A percentile compares a stretch with the other conserved stretches of the same genome.
These are phyloP conservation scores for Sambucus nigra DNA, from an alignment of 129 eudicot species.

Conservation along the genomic window DNA sequence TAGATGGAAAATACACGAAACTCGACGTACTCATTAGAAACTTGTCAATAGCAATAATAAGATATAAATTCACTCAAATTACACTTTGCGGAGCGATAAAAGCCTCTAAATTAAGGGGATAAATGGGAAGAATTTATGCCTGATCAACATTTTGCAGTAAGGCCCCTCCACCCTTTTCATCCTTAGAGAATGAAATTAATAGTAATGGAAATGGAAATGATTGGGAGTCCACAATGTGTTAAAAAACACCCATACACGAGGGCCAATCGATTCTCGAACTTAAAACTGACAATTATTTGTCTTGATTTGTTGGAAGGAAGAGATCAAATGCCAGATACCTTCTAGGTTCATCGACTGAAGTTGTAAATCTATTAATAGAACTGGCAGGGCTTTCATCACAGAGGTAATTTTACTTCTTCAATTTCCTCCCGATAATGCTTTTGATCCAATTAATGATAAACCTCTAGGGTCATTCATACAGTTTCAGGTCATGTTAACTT, in stretches of 20 bases:
- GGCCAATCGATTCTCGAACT: slow-evolving; percentile 68
- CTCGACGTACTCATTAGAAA: no score
- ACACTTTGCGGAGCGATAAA: no score
- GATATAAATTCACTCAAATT: no score
- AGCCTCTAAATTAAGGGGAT: no score
- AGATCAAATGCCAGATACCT: slow-evolving; percentile 70
- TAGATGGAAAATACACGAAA: no score
- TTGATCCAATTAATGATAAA: background rate
- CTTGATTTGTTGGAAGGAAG: slow-evolving; percentile 81
- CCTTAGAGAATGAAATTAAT: slow-evolving; percentile 25
- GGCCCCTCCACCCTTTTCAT: slow-evolving; percentile 14
- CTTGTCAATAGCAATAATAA: no score
- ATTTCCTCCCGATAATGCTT: background rate
- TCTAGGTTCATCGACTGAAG: slow-evolving; percentile 59
- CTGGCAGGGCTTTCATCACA: slow-evolving; percentile 30
- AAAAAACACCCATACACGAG: slow-evolving; percentile 21
- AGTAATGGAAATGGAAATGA: slow-evolving; percentile 16
- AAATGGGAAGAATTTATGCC: no score
- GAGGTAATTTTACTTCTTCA: background rate
- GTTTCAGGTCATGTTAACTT: no score
- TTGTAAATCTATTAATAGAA: slow-evolving; percentile 46
- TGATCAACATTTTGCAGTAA: slow-evolving; percentile 20
- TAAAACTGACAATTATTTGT: slow-evolving; percentile 67
- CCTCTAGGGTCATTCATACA: no score
- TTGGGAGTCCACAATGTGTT: slow-evolving; percentile 32